Base-by-base conservation (phyloP, 257 asterid genomes). In the Lavandula angustifolia region DNA sequence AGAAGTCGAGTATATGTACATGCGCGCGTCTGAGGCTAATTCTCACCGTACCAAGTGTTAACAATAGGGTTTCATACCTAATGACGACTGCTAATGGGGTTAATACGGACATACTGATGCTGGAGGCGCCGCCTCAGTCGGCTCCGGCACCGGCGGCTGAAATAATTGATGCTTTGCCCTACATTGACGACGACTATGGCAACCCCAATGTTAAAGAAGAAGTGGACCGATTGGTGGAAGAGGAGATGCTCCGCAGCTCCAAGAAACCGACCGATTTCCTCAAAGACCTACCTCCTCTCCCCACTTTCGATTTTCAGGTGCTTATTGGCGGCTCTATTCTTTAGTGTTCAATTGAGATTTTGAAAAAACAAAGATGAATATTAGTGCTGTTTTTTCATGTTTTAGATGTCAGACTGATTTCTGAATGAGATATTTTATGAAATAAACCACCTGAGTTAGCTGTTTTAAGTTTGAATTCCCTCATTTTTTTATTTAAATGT, bases 221-320 rank as follows among this genome's bases (percentile, higher is more conserved):
- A 69, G 99, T 94, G 38, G 96, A 94, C 77, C 95, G 85, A 62
- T 76, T 94, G 60, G 95, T 94, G 46, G 96, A 90, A 68, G 94
- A 86, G 56, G 99, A 94, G 77, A 90, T 90, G 98, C 95, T 84
- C 22, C 89, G 84, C 22, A 94, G 96, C 83, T 79, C 84, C 12
- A 88, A 83, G 78, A 90, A 82, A 52, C 99, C 99, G 60, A 82
- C 99, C 59, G 96, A 90, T 73, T 94, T 94, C 76, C 95, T 94
- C 85, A 81, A 88, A 75, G 83, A 79, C 62, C 96, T 94, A 1
- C 96, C 94, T 56, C 91, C 95, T 40, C 95, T 86, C 55, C 89
- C 94, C 33, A 78, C 67, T 29, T 68, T 71, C 73, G 76, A 71
- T 22, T 90, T 87, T 60, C 69, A 87, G 99, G 99, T 90, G 31